Percentiles rank a stretch among this genome's conserved stretches.
These are phyloP conservation scores for Nannochloris sp. DNA, from an alignment of 139 green algal genomes.

Conservation along the genomic window DNA sequence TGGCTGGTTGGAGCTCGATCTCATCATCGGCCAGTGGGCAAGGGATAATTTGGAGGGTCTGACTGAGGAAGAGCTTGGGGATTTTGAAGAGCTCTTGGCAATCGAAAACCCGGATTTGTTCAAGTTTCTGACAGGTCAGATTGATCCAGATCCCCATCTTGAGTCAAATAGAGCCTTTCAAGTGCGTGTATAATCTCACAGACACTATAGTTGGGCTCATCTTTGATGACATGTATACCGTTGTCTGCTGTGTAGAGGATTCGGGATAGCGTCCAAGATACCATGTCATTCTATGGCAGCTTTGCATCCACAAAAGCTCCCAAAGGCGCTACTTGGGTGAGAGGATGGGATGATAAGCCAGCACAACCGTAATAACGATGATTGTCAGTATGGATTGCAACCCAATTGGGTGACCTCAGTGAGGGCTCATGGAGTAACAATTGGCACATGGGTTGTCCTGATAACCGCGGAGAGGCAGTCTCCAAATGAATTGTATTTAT, in stretches of 20 bases:
- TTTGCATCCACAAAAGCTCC: background rate
- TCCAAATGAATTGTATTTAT: too few species aligned
- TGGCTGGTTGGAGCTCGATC: conserved; percentile 78
- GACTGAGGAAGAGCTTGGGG: conserved; percentile 23
- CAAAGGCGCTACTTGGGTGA: conserved; percentile 46
- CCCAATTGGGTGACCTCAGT: too few species aligned
- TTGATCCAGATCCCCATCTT: conserved; percentile 33
- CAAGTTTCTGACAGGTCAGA: conserved; percentile 74
- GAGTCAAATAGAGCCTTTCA: conserved; percentile 43
- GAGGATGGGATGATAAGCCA: conserved; percentile 60
- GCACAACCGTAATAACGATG: too few species aligned
- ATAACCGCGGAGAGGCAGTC: too few species aligned
- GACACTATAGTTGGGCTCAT: too few species aligned
- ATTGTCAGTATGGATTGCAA: too few species aligned
- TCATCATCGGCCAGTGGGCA: conserved; percentile 70
- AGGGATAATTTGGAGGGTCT: conserved; percentile 50
- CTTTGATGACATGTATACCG: too few species aligned
- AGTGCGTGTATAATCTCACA: background rate
- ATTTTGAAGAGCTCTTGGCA: conserved; percentile 49
- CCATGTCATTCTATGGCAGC: conserved; percentile 33
- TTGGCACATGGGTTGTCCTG: too few species aligned
- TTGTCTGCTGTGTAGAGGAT: conserved; percentile 15
- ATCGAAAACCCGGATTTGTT: conserved; percentile 79
- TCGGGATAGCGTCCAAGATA: conserved; percentile 20
- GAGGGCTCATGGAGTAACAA: too few species aligned